phyloP scores from a whole-genome alignment of 768 basidiomycete species.

The Ephemerocybe angulata region DNA sequence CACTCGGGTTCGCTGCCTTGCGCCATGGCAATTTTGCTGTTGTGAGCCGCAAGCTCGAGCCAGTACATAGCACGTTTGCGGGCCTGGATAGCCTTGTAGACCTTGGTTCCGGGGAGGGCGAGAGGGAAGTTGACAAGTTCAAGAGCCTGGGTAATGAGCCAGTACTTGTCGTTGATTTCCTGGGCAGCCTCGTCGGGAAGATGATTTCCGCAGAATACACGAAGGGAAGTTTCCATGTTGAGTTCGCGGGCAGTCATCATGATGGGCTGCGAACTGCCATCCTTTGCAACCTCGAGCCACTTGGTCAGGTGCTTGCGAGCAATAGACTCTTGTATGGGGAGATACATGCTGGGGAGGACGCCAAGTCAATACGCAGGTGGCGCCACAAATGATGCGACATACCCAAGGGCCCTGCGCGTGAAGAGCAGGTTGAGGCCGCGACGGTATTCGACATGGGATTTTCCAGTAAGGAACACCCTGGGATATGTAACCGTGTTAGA shows the following conservation, averaged over 20 bases:
- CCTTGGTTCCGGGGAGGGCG: conserved; percentile 92
- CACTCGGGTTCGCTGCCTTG: conserved; percentile 78
- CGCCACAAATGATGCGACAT: conserved; percentile 21
- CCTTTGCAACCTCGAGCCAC: conserved; percentile 66
- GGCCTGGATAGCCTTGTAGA: conserved; percentile 89
- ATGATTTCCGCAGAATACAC: conserved; percentile 92
- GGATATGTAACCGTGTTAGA: background rate
- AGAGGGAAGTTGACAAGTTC: conserved; percentile 99
- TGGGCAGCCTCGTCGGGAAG: conserved; percentile 73
- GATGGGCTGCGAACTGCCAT: conserved; percentile 52
- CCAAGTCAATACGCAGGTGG: conserved; percentile 8
- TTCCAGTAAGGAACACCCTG: conserved; percentile 98
- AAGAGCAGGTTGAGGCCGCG: conserved; percentile 87
- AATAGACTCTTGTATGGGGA: conserved; percentile 78
- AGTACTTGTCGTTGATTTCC: conserved; percentile 92
- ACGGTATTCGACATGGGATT: conserved; percentile 90
- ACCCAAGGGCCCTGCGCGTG: conserved; percentile 92
- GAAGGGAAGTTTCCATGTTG: conserved; percentile 96
- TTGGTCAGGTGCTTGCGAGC: conserved; percentile 67
- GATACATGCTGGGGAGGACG: conserved; percentile 60
- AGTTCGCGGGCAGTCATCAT: conserved; percentile 92
- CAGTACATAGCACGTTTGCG: conserved; percentile 81
- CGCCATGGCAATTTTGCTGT: conserved; percentile 80
- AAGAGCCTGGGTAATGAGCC: conserved; percentile 91
- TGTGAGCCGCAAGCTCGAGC: conserved; percentile 73